Base-by-base conservation (phyloP, 805 yeast genomes). In the Ogataea trehaloabstinens region DNA sequence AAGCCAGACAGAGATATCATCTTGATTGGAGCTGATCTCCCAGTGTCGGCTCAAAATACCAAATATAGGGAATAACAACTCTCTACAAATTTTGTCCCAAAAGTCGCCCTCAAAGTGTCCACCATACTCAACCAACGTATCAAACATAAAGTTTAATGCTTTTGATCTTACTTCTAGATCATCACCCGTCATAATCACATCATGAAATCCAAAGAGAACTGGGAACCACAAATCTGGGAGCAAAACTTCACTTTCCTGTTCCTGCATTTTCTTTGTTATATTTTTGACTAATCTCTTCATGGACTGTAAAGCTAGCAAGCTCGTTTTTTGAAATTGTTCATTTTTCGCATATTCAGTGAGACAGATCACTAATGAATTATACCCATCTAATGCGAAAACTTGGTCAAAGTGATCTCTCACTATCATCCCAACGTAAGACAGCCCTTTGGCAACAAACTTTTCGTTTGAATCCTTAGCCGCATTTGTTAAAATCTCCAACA, bases 161-260 rank as follows among this genome's bases (percentile, higher is more conserved):
- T 87, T 73, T 0, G 97, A 85, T 53, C 99, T 76, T 3, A 90
- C 96, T 62, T 93, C 99, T 35, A 93, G 68, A 61, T 93, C 99
- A 40, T 83, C 89, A 4, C 96, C 96, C 1, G 82, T 81, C 95
- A 90, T 87, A 22, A 90, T 86, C 6, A 91, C 83, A 44, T 86
- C 89, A 56, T 89, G 87, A 63, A 88, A 85, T 11, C 95, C 85
- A 45, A 73, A 78, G 46, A 93, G 63, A n/a, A 91, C 71, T 2
- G 96, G 96, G 66, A 85, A 85, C 95, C 95, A 87, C 11, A 80
- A 68, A 46, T 79, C 80, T 32, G 67, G 68, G 43, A 81, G 69
- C 5, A 66, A 53, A 25, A 73, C 64, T 25, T 60, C 64, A 12
- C 42, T 41, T 7, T 37, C 35, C 8, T 50, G 48, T 24, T 50